Base-by-base conservation (phyloP, 2,329 filamentous ascomycete species). In the Colletotrichum godetiae region DNA sequence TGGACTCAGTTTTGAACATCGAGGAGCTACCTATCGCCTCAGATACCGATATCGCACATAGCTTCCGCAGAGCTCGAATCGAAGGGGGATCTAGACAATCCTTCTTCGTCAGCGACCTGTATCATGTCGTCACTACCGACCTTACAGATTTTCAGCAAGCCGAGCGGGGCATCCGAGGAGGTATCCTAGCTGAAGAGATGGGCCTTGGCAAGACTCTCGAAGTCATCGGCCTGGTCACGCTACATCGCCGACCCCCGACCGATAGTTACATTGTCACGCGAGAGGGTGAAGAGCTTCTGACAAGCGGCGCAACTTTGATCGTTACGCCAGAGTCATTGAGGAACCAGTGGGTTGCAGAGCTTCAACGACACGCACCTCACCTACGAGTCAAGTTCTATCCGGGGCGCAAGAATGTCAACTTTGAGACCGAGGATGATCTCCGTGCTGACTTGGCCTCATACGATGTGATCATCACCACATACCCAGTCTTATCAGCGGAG, bases 161-260 rank as follows among this genome's bases (percentile, higher is more conserved):
- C 27, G 82, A 89, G 64, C 78, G 80, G n/a, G 75, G 77, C 0
- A 71, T 90, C 12, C 86, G 82, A 58, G 90, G 91, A 13, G 93
- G 93, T 0, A 92, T 95, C 60, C 83, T 96, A 5, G 91, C 93
- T 0, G 94, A 96, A 78, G 94, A 96, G 80, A 96, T 96, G 94
- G 94, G 94, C 0, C 84, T 96, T 1, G 94, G 94, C 1, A 96
- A 96, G 80, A 96, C 94, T 0, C 86, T 95, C 3, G 94, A 96
- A 82, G 86, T 94, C 2, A 90, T 95, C 57, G 88, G 92, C 4
- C 84, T 96, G 12, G 89, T 95, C n/a, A 84, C 90, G 8, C 84
- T 93, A 29, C 90, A 96, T 78, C 84, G 80, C 52, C 87, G 89
- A 7, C 35, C 79, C 77, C 19, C 62, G 68, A 29, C 49, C 6